phyloP scores from a whole-genome alignment of 768 basidiomycete genomes.

The Lyophyllum atratum region DNA sequence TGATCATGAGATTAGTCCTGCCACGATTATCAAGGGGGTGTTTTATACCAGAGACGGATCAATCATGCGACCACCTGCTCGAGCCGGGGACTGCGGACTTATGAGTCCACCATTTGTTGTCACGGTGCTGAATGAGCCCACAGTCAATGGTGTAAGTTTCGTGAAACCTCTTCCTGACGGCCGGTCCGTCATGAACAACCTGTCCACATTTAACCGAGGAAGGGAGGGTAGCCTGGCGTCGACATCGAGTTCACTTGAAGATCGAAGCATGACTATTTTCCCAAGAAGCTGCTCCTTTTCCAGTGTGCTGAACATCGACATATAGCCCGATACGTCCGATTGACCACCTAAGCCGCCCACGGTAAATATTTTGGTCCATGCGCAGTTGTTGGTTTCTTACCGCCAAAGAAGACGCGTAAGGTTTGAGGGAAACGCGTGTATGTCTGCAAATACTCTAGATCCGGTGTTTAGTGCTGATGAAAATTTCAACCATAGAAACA shows the following conservation, averaged over 20 bases:
- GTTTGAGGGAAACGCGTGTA: constrained; percentile 76
- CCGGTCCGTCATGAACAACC: constrained; percentile 46
- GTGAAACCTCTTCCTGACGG: constrained; percentile 31
- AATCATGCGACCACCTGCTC: constrained; percentile 45
- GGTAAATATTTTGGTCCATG: background rate
- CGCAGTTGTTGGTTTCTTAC: constrained; percentile 34
- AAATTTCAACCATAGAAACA: no score
- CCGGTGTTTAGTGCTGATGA: background rate
- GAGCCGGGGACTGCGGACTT: constrained; percentile 64
- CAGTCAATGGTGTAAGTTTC: constrained; percentile 49
- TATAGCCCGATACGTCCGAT: constrained; percentile 47
- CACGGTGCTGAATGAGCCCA: constrained; percentile 43
- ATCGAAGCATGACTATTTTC: constrained; percentile 65
- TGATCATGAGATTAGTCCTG: constrained; percentile 3
- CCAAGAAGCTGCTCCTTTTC: constrained; percentile 62
- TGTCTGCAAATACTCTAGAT: constrained; percentile 67
- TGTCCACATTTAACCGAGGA: constrained; percentile 55
- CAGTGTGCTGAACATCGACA: constrained; percentile 55
- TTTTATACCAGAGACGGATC: constrained; percentile 64
- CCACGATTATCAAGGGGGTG: constrained; percentile 3
- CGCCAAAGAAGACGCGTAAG: constrained; percentile 70
- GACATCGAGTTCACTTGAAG: constrained; percentile 41
- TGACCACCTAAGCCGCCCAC: constrained; percentile 48
- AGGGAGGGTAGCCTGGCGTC: constrained; percentile 51
- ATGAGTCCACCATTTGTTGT: constrained; percentile 62